phyloP scores from a whole-genome alignment of 2,329 filamentous ascomycete species.

The Huntiella moniliformis region DNA sequence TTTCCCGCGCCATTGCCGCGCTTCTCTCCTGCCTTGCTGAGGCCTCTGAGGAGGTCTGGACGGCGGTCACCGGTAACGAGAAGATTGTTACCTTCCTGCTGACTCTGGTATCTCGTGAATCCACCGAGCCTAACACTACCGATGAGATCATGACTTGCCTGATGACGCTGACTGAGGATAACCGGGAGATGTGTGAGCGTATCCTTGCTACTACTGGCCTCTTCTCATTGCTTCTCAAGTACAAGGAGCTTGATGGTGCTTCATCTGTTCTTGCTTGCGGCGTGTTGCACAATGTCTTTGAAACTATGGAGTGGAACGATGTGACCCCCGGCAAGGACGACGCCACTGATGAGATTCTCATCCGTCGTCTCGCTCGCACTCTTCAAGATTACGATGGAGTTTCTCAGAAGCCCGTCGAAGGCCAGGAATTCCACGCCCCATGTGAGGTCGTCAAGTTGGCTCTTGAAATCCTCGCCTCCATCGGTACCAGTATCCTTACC shows the following conservation, averaged over 20 bases:
- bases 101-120: constrained; percentile 26
- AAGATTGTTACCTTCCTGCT: constrained; percentile 36
- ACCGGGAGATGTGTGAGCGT: constrained; percentile 30
- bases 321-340: constrained; percentile 28
- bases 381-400: constrained; percentile 18
- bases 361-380: constrained; percentile 25
- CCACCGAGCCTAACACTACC: constrained; percentile 23
- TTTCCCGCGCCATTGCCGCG: constrained; percentile 33
- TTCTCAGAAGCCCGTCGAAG: constrained; percentile 5
- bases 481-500: constrained; percentile 39
- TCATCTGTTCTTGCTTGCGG: constrained; percentile 39
- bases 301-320: constrained; percentile 33
- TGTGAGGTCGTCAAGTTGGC: constrained; percentile 33
- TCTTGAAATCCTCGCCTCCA: constrained; percentile 44
- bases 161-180: constrained; percentile 41
- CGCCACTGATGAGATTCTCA: constrained; percentile 30
- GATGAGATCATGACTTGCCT: constrained; percentile 29
- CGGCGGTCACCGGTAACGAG: constrained; percentile 30
- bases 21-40: constrained; percentile 36
- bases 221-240: constrained; percentile 29
- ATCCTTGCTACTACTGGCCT: constrained; percentile 32
- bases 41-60: constrained; percentile 40
- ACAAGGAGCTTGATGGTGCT: constrained; percentile 29
- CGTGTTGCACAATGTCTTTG: constrained; percentile 43
- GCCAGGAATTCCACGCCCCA: constrained; percentile 20